Percentiles rank a stretch among this genome's conserved stretches.
Evolutionary conservation across 805 yeast species (phyloP).

Genomic region (Candida wancherniae): DNA sequence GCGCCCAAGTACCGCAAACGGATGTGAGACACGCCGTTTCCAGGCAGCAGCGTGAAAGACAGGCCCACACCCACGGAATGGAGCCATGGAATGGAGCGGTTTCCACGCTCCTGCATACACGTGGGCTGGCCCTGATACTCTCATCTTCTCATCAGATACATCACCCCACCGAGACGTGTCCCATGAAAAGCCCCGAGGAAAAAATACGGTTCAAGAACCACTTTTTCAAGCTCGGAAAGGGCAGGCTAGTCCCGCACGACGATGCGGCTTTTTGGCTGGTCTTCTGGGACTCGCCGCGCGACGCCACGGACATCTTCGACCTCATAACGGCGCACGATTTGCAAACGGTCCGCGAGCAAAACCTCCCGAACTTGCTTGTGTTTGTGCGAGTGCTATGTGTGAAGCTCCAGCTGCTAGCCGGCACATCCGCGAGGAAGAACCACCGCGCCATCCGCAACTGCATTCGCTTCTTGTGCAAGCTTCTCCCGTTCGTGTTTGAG

Average conservation of each 20-base stretch:
- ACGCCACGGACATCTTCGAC: conserved; percentile 54
- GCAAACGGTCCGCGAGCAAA: conserved; percentile 52
- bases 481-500: conserved; percentile 69
- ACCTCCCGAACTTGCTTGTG: conserved; percentile 51
- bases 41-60: too few species aligned
- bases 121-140: too few species aligned
- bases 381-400: conserved; percentile 37
- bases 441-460: conserved; percentile 50
- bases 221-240: conserved; percentile 52
- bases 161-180: conserved; percentile 5
- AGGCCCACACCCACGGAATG: too few species aligned
- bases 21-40: too few species aligned
- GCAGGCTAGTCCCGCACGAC: conserved; percentile 26
- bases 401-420: conserved; percentile 20
- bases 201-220: conserved; percentile 56
- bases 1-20: conserved; percentile 6
- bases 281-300: conserved; percentile 38
- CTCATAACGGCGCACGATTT: conserved; percentile 56
- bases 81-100: too few species aligned
- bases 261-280: conserved; percentile 28
- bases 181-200: conserved; percentile 76
- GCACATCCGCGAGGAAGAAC: conserved; percentile 1
- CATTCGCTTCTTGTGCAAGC: conserved; percentile 56
- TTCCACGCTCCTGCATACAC: too few species aligned
- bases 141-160: conserved; percentile 2